Conservation (phyloP, 2,329 filamentous ascomycete genomes). For the Proliferodiscus dingleyae region DNA sequence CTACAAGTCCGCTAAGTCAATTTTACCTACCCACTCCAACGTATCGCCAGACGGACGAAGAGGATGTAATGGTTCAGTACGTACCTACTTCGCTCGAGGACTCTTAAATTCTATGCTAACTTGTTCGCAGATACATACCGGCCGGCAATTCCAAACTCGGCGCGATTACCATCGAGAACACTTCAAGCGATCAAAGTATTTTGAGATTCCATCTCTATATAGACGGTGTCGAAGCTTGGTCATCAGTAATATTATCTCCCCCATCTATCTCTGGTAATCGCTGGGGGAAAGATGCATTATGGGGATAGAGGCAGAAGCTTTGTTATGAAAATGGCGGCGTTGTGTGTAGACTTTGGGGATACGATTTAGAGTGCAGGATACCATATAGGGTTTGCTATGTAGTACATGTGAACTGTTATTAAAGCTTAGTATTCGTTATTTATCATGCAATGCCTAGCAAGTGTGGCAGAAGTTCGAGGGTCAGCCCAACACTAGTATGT, state of each 20-base stretch:
- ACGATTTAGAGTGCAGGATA: background rate
- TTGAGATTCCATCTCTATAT: conserved; percentile 79
- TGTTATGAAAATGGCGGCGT: conserved; percentile 7
- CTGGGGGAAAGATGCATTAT: conserved; percentile 28
- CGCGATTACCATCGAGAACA: conserved; percentile 69
- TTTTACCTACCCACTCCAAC: conserved; percentile 85
- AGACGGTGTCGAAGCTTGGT: conserved; percentile 77
- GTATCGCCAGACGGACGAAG: conserved; percentile 74
- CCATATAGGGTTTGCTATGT: background rate
- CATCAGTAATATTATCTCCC: conserved; percentile 48
- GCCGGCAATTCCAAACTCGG: conserved; percentile 88
- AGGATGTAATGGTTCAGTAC: conserved; percentile 82
- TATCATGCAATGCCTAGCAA: too few species aligned
- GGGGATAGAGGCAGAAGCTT: conserved; percentile 21
- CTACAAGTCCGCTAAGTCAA: conserved; percentile 84
- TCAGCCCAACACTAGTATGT: too few species aligned
- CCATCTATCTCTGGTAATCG: conserved; percentile 27
- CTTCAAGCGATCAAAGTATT: conserved; percentile 61
- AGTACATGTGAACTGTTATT: background rate
- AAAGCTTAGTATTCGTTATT: background rate
- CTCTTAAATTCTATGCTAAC: conserved; percentile 19
- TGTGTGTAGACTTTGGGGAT: too few species aligned
- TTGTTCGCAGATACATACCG: conserved; percentile 61
- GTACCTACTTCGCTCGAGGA: conserved; percentile 30
- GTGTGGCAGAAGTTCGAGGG: too few species aligned